Evolutionary conservation across 2,329 filamentous ascomycete species (phyloP), one percentile per base, ranked within the genome.

Genomic region (Ceratocystis eucalypticola): DNA sequence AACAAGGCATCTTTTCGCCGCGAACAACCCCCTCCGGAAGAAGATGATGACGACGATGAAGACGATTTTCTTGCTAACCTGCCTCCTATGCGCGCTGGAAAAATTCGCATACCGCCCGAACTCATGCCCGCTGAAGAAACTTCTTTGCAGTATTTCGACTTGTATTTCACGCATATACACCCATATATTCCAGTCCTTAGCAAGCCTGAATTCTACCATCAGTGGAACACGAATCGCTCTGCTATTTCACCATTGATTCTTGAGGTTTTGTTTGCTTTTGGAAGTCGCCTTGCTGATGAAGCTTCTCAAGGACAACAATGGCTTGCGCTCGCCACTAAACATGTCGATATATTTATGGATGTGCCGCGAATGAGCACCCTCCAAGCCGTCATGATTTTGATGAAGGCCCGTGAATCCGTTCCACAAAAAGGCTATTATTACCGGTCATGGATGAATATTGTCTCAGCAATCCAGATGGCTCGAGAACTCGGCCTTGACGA

Each of bases 401-500:
- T 96, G 55, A 97, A 97, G 75, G 94, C 93, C 1, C 84, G 91
- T 69, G 93, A 97, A 75, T 88, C 89, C n/a, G 86, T 88, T 7
- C 92, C 93, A 0, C 96, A 96, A 73, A 86, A 90, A 68, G 94
- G 94, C 0, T 97, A 97, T 74, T 97, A 94, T 75, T 97, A 94
- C 76, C 87, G 93, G 46, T 97, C 94, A 0, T 97, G 94, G 93
- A 96, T 96, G 85, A 90, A 89, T 4, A 85, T 96, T 22, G 93
- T 96, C 65, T 90, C 92, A 68, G 91, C 93, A 69, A 88, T 96
- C 6, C 88, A 91, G 61, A 96, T 97, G 90, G 91, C 86, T 30
- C 94, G 95, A 72, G 93, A 96, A 73, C 79, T 97, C 41, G 90
- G 91, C 22, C 79, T 97, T 5, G 87, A 96, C 72, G 91, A 96